phyloP scores from a whole-genome alignment of 2,329 filamentous ascomycete genomes.

The Kalmusia sp. region DNA sequence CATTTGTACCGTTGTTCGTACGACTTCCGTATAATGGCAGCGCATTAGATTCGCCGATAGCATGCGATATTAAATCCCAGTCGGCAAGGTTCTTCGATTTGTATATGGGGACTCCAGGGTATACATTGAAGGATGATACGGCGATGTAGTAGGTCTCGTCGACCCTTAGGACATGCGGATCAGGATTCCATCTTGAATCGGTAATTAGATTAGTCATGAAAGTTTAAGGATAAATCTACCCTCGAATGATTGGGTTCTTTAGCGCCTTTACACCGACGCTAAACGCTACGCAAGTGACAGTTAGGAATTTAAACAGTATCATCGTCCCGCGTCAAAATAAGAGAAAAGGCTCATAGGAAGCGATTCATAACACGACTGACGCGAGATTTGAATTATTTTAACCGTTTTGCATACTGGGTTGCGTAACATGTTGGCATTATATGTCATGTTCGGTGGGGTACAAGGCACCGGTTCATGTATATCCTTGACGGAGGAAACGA shows the following conservation, averaged over 20 bases:
- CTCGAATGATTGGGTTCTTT: neutral
- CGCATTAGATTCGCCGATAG: neutral
- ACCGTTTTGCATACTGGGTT: neutral
- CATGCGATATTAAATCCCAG: neutral
- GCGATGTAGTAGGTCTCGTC: neutral
- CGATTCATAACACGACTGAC: no score
- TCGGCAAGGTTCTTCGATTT: neutral
- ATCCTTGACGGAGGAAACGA: neutral
- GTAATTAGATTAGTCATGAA: neutral
- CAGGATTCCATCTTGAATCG: neutral
- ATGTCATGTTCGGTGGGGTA: neutral
- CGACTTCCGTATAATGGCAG: no score
- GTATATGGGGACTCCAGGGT: neutral
- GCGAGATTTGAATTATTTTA: no score
- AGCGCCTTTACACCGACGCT: neutral
- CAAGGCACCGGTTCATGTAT: neutral
- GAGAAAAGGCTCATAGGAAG: neutral
- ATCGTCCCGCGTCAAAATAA: neutral
- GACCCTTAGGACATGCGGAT: neutral
- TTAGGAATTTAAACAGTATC: neutral
- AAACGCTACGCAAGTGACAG: neutral
- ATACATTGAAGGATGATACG: neutral
- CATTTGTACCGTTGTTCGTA: no score
- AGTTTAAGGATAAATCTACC: neutral
- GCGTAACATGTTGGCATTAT: neutral